Base-by-base conservation (phyloP, 768 basidiomycete genomes). In the Suillus cothurnatus region DNA sequence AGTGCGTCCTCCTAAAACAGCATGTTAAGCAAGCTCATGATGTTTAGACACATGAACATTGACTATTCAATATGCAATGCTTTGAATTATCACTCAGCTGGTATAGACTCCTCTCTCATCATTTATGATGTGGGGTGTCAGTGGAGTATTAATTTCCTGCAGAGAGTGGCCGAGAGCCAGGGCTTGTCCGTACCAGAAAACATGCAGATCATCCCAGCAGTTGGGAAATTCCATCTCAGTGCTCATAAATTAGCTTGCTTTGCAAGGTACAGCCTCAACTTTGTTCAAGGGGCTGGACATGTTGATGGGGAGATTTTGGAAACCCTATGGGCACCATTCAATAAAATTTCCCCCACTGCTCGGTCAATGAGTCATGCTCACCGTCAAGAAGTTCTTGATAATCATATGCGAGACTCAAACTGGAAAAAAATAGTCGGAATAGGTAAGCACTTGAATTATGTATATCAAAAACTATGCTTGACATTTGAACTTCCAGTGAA, bases 361-460 rank as follows among this genome's bases (percentile, higher is more conserved):
- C n/a, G n/a, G n/a, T n/a, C n/a, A n/a, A n/a, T n/a, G n/a, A n/a
- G n/a, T n/a, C n/a, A n/a, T n/a, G n/a, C 72, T 0, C 74, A 78
- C 12, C 17, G 70, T 0, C 63, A 71, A 3, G 78, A 81, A 58
- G 47, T 74, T 53, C 76, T 14, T 1, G 71, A 80, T 57, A 72
- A 74, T 34, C 66, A 73, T 50, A 78, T 78, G 76, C 65, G 66
- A 12, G 74, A 80, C 36, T 75, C 69, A 4, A 79, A 80, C 52
- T 78, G 71, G 70, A 77, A 77, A 80, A 78, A 43, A 39, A 50
- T 73, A 6, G 66, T 72, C 17, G 64, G 71, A 23, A 71, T 71
- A 6, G 66, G 73, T 74, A 39, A 55, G 64, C 17, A 38, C 6
- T 52, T 23, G n/a, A 23, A 32, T 32, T 32, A 6, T n/a, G n/a